phyloP scores from a whole-genome alignment of 164 flowering plant species.

The Platanus orientalis region DNA sequence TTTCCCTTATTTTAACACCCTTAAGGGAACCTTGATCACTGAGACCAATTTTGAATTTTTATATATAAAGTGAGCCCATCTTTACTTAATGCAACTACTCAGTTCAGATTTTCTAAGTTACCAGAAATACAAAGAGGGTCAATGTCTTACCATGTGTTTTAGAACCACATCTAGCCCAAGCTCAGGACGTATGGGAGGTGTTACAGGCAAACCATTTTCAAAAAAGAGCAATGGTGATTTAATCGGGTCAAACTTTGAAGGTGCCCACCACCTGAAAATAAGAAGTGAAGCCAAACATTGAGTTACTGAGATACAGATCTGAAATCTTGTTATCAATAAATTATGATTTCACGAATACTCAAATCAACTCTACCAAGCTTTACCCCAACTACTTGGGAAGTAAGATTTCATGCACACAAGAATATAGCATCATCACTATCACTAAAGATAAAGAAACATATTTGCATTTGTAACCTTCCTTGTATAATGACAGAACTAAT shows the following conservation, averaged over 20 bases:
- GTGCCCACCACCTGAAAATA: conserved; percentile 94
- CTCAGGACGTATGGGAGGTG: conserved; percentile 69
- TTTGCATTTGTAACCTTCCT: too few relatives aligned
- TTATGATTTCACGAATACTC: too few relatives aligned
- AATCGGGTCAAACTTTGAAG: conserved; percentile 87
- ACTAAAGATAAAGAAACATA: too few relatives aligned
- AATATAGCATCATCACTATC: too few relatives aligned
- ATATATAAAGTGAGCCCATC: not conserved
- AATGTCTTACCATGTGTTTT: conserved; percentile 64
- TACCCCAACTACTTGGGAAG: too few relatives aligned
- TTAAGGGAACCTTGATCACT: not conserved
- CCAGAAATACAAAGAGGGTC: not conserved
- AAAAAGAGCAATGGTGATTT: conserved; percentile 96
- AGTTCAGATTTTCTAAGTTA: not conserved
- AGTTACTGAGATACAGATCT: too few relatives aligned
- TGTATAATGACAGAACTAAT: too few relatives aligned
- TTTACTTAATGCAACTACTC: not conserved
- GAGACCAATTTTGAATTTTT: not conserved
- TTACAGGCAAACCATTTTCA: conserved; percentile 61
- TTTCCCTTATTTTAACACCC: not conserved
- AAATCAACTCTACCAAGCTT: too few relatives aligned
- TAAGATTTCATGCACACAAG: too few relatives aligned
- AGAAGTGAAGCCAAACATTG: not conserved
- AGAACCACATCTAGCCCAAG: conserved; percentile 77
- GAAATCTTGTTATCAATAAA: too few relatives aligned